Evolutionary conservation across 2,329 filamentous ascomycete genomes (phyloP), one percentile per base, ranked within the genome.

Genomic region (Ascochyta lentis): DNA sequence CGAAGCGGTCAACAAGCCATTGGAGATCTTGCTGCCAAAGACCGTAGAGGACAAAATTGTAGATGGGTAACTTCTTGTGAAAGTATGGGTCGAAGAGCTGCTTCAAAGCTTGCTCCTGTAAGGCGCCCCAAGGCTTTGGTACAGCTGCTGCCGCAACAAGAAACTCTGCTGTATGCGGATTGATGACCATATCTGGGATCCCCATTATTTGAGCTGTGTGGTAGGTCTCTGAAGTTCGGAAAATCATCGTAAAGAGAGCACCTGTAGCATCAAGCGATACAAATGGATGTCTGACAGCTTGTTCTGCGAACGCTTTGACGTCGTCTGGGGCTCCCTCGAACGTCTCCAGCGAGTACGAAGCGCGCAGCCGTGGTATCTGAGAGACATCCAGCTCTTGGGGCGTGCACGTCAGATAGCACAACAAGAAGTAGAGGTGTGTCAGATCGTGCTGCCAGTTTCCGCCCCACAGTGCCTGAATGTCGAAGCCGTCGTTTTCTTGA

Each of bases 341-440:
- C 38, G 88, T 84, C 46, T 86, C 82, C 27, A 82, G 61, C 2
- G 87, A 86, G 71, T 97, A 96, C 3, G 92, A 91, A 23, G 87
- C 84, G 52, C 90, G 86, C 33, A 98, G 83, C 31, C 89, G 86
- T 0, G 92, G 94, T 55, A 98, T 95, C 33, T 89, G 90, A 12
- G 88, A 89, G 3, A 91, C 89, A 72, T 98, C 92, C 24, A 96
- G 83, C 67, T 93, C 86, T 26, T 91, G 85, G 0, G 89, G 84
- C 12, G 84, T 85, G 53, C 93, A 84, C 4, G 90, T 90, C 22
- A 94, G 83, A 72, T 94, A 97, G 16, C 92, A 92, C 60, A 89
- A 89, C 49, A 98, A 86, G 72, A 98, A 97, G n/a, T 93, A 96
- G 33, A 99, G 80, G 63, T 98, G 94, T 0, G 95, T 91, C 59